phyloP scores from a whole-genome alignment of 2,329 filamentous ascomycete genomes.

The Xylogone sp. region DNA sequence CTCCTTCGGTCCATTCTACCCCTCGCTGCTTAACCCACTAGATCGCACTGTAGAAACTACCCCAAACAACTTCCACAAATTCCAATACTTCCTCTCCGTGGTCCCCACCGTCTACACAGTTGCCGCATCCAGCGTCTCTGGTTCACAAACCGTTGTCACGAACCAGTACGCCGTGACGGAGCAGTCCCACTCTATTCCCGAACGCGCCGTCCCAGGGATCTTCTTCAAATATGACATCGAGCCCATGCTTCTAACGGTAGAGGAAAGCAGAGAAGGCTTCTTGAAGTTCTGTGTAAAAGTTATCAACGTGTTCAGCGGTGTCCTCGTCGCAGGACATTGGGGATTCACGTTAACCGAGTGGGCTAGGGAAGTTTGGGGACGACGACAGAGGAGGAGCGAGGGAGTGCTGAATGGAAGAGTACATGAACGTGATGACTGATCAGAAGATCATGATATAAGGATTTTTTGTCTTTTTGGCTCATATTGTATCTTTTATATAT shows the following conservation, averaged over 20 bases:
- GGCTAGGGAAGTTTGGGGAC: slow-evolving; percentile 53
- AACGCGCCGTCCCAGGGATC: slow-evolving; percentile 76
- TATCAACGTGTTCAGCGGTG: slow-evolving; percentile 86
- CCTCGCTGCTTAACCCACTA: slow-evolving; percentile 87
- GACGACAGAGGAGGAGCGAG: slow-evolving; percentile 26
- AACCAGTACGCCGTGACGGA: slow-evolving; percentile 98
- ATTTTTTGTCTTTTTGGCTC: background rate
- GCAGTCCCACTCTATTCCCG: slow-evolving; percentile 68
- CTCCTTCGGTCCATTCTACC: slow-evolving; percentile 96
- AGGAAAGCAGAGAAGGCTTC: slow-evolving; percentile 74
- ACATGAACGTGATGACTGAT: slow-evolving; percentile 24
- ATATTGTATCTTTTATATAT: background rate
- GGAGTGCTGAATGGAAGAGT: slow-evolving; percentile 30
- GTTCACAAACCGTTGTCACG: slow-evolving; percentile 68
- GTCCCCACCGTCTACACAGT: slow-evolving; percentile 91
- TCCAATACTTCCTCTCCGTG: slow-evolving; percentile 94
- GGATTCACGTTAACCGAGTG: slow-evolving; percentile 82
- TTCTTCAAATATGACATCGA: slow-evolving; percentile 99
- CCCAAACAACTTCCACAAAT: slow-evolving; percentile 82
- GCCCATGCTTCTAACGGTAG: slow-evolving; percentile 82
- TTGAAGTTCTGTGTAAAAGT: slow-evolving; percentile 74
- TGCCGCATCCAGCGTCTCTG: slow-evolving; percentile 32
- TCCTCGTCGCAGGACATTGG: slow-evolving; percentile 93
- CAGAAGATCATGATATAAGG: slow-evolving; percentile 3
- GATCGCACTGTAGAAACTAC: slow-evolving; percentile 83